Evolutionary conservation across 106 monocot species (phyloP), one percentile per base, ranked within the genome.

Genomic region (Platanthera zijinensis): DNA sequence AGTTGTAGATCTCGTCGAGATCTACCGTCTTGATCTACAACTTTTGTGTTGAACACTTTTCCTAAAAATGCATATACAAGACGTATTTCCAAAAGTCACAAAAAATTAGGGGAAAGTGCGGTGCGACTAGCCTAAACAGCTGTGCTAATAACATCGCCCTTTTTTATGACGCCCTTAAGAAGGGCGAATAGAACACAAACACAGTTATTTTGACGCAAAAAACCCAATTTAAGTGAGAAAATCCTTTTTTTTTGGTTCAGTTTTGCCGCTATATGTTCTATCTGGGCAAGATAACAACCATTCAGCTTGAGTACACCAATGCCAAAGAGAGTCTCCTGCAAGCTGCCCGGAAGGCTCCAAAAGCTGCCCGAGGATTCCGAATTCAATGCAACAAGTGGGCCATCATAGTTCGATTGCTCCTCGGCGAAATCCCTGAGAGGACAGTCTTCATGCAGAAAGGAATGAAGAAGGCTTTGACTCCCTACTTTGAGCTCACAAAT

Each of bases 391-490:
- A 92, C 83, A 99, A 99, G 76, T 99, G 99, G 94, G 94, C 92
- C 71, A 66, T 99, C 7, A 83, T 99, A 19, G 99, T 99, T 7
- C 88, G 99, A 1, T 74, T 99, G 21, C 94, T 99, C 57, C 83
- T 99, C 3, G 94, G 99, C 30, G 99, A 99, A 72, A 99, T 99
- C 61, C 94, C 99, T 0, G 99, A 99, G 78, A 84, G 94, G 57
- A 99, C 99, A 17, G 88, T 99, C 72, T 99, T 99, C 83, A 92
- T 99, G 94, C 99, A 99, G 84, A 90, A 94, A 76, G 99, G 92
- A 71, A 95, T 99, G 99, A 94, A 99, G 84, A 85, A 83, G 22
- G 99, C 94, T 62, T 75, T 99, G 74, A 72, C 73, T 51, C 94
- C 99, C 50, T 94, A 99, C 78, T 99, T 99, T 78, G 94, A 99